Evolutionary conservation across 139 green algal species (phyloP), one percentile per base, ranked within the genome.

Genomic region (Tetradesmus lagerheimii): DNA sequence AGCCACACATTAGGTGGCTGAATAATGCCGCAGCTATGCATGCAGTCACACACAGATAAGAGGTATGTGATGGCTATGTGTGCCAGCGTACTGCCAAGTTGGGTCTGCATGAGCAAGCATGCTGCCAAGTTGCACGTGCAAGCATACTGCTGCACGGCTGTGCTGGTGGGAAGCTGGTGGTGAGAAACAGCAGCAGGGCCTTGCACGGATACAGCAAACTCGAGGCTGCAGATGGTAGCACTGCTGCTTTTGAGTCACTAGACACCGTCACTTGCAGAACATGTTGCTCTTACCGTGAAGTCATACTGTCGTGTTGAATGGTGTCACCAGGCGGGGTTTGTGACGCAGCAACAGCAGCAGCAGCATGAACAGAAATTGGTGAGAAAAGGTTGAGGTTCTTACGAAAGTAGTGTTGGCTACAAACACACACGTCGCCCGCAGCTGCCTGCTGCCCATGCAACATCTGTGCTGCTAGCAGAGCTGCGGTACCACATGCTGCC

Each of bases 281-380:
- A 8, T 34, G 27, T 23, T 20, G 66, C 23, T 38, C 81, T 86
- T 16, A 86, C 71, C 82, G 82, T 87, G 57, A 87, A 87, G 35
- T 87, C 82, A 66, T 87, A 71, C 57, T 71, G 57, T 31, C 4
- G 20, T 31, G 3, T 1, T 1, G 20, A 4, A 9, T 1, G 8
- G 57, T 23, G 57, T 8, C 20, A 71, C 20, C 57, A 71, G 57
- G n/a, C 16, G 25, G 6, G 15, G 15, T 27, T 25, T 15, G 25
- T 23, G 14, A 29, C n/a, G 12, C 57, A 71, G 57, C 2, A 27
- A 23, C 57, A 31, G 57, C 57, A 71, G 57, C 18, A 71, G 57
- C 57, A 71, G 57, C 57, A 71, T 20, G 20, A 71, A 18, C 23
- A n/a, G 23, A 20, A 71, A 71, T 31, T 29, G 53, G 31, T 78